These are phyloP conservation scores for Gaeumannomyces sp. DNA, from an alignment of 2,329 filamentous ascomycete species.

Conservation along the genomic window DNA sequence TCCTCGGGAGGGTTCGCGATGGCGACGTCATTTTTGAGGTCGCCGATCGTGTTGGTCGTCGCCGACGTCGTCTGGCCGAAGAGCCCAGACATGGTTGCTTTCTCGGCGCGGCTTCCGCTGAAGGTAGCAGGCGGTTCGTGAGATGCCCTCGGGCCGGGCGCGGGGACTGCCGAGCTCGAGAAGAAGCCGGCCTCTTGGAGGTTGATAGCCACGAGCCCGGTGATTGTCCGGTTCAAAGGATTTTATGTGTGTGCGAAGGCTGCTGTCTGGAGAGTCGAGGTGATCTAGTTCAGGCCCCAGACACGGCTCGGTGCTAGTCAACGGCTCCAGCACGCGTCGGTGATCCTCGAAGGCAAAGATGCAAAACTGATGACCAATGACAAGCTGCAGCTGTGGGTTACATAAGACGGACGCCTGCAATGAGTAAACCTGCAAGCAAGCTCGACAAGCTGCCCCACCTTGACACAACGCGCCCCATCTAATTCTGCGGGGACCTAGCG, in stretches of 20 bases:
- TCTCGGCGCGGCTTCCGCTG: background rate
- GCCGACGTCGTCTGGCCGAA: constrained; percentile 48
- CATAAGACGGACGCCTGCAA: background rate
- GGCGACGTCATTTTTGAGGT: constrained; percentile 82
- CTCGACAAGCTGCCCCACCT: background rate
- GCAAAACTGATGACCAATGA: constrained; percentile 1
- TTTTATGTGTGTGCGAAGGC: no score
- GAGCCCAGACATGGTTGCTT: constrained; percentile 52
- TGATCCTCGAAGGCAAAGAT: constrained; percentile 3
- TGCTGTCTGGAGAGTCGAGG: background rate
- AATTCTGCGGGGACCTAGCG: background rate
- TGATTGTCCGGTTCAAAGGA: background rate
- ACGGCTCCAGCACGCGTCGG: background rate
- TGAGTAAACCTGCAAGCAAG: background rate
- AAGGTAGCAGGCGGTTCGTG: background rate
- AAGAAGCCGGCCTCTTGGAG: background rate
- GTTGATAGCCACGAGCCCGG: background rate
- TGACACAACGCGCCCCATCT: background rate
- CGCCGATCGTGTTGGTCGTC: constrained; percentile 70
- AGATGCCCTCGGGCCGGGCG: background rate
- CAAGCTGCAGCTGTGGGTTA: background rate
- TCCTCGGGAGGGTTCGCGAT: constrained; percentile 77
- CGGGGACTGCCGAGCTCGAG: background rate
- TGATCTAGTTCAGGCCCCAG: background rate
- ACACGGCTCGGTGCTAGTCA: background rate